phyloP scores from a whole-genome alignment of 148 eudicot genomes.

The Fagopyrum tataricum region DNA sequence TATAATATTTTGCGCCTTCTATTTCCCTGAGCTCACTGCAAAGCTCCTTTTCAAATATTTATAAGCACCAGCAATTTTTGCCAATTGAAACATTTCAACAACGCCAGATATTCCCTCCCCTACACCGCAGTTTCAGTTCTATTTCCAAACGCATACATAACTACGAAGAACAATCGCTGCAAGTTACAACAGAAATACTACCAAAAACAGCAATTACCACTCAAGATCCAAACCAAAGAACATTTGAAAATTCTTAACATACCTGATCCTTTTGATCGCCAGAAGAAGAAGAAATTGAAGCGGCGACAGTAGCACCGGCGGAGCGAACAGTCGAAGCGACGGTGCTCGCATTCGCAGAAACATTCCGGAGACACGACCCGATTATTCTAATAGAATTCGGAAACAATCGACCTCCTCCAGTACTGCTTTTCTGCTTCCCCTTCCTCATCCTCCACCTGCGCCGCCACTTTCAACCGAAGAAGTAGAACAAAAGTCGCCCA shows the following conservation, averaged over 20 bases:
- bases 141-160: not conserved
- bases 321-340: conserved; percentile 23
- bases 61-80: not conserved
- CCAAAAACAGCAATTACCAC: not conserved
- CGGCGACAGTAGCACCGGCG: conserved; percentile 29
- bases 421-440: conserved; percentile 11
- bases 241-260: not conserved
- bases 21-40: not conserved
- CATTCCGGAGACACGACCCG: conserved; percentile 32
- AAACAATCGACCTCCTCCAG: conserved; percentile 20
- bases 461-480: conserved; percentile 13
- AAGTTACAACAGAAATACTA: not conserved
- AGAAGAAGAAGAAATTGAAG: conserved; percentile 23
- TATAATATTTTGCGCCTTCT: not conserved
- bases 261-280: conserved; percentile 38
- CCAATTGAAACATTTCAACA: not conserved
- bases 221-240: not conserved
- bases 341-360: conserved; percentile 30
- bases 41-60: not conserved
- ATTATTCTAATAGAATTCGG: conserved; percentile 33
- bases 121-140: not conserved
- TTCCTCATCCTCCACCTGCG: conserved; percentile 9
- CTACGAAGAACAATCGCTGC: not conserved
- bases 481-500: not conserved
- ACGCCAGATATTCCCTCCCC: not conserved